Evolutionary conservation across 345 rosid genomes (phyloP).

Genomic region (Citrus trifoliata): DNA sequence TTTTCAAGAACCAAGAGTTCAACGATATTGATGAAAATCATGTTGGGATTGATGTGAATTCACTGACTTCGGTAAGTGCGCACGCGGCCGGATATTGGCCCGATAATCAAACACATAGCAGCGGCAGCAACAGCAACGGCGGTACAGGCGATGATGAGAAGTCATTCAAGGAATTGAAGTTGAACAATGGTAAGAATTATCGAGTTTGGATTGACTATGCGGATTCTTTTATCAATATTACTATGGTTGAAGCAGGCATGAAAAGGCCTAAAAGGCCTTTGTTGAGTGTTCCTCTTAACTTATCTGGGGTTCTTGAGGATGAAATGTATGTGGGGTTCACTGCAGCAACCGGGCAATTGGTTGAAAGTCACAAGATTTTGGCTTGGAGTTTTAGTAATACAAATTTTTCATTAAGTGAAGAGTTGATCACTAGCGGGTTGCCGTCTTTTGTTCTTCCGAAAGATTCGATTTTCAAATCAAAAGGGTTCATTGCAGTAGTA

Average conservation of each 20-base stretch:
- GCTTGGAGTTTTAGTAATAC: constrained; percentile 80
- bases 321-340: constrained; percentile 80
- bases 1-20: constrained; percentile 68
- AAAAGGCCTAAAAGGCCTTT: constrained; percentile 43
- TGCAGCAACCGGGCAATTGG: constrained; percentile 56
- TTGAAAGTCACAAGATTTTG: constrained; percentile 61
- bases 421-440: constrained; percentile 54
- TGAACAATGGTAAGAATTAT: constrained; percentile 68
- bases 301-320: constrained; percentile 56
- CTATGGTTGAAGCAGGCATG: constrained; percentile 33
- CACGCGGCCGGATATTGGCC: constrained; percentile 55
- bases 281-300: constrained; percentile 40
- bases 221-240: constrained; percentile 41
- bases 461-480: constrained; percentile 31
- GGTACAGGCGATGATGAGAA: constrained; percentile 9
- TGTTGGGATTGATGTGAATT: constrained; percentile 70
- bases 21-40: constrained; percentile 60
- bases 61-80: constrained; percentile 44
- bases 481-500: constrained; percentile 50
- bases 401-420: constrained; percentile 46
- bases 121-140: not conserved
- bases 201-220: constrained; percentile 80
- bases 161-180: constrained; percentile 44
- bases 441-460: constrained; percentile 66
- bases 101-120: not conserved